Evolutionary conservation across 768 basidiomycete genomes (phyloP).

Genomic region (Cubamyces lactineus): DNA sequence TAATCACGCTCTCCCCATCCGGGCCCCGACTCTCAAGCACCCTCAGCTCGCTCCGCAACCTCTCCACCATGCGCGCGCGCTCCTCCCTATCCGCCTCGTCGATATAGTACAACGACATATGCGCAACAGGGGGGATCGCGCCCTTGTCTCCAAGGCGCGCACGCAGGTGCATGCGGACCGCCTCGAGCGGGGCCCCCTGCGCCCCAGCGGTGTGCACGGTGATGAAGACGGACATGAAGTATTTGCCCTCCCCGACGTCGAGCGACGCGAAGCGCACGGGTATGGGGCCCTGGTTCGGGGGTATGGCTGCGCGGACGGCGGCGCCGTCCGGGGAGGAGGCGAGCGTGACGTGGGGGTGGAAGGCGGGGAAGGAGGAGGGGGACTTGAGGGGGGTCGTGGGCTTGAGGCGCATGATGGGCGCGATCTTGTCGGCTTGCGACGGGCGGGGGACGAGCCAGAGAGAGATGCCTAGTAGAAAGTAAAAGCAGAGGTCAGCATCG

Average conservation of each 20-base stretch:
- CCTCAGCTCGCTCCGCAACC: constrained; percentile 42
- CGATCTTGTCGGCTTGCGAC: constrained; percentile 47
- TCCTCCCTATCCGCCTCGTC: constrained; percentile 64
- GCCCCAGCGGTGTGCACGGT: constrained; percentile 44
- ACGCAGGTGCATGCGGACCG: constrained; percentile 54
- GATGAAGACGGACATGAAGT: constrained; percentile 73
- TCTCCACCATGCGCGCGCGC: constrained; percentile 50
- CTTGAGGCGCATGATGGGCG: constrained; percentile 48
- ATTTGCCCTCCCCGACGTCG: constrained; percentile 55
- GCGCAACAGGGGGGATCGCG: constrained; percentile 65
- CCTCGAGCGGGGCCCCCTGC: constrained; percentile 40
- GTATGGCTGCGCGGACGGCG: constrained; percentile 45
- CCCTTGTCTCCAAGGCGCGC: constrained; percentile 36
- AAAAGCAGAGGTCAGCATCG: not conserved
- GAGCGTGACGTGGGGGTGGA: constrained; percentile 76
- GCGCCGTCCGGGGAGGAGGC: constrained; percentile 44
- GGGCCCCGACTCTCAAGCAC: constrained; percentile 39
- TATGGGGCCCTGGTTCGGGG: constrained; percentile 40
- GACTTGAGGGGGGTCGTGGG: constrained; percentile 31
- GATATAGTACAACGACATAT: constrained; percentile 77
- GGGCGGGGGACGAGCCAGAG: constrained; percentile 72
- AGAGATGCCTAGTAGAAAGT: constrained; percentile 52
- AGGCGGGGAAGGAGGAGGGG: constrained; percentile 57
- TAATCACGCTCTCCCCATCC: constrained; percentile 16
- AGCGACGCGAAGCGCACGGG: constrained; percentile 55